These are phyloP conservation scores for Golubevia pallescens DNA, from an alignment of 1,284 basidiomycete species.

Conservation along the genomic window DNA sequence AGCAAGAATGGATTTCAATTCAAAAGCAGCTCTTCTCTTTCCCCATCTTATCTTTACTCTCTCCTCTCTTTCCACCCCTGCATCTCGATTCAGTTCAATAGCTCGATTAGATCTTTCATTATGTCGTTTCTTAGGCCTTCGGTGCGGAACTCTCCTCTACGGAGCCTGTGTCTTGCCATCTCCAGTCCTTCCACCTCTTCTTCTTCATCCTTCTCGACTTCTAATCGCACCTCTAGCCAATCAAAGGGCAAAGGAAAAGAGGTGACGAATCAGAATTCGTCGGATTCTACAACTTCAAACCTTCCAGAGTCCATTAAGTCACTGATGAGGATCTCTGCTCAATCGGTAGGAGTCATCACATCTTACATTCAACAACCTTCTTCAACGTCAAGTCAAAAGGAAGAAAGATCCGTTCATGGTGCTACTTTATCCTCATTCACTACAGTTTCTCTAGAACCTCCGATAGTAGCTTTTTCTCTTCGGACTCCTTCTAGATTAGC, in stretches of 20 bases:
- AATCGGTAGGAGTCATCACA: conserved; percentile 18
- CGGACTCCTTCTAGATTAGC: conserved; percentile 14
- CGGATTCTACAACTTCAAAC: background rate
- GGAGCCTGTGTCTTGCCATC: background rate
- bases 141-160: background rate
- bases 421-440: conserved; percentile 18
- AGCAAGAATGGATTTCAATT: no score
- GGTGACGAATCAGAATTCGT: background rate
- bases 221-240: background rate
- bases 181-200: background rate
- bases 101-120: no score
- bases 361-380: conserved; percentile 6
- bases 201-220: background rate
- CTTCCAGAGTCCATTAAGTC: conserved; percentile 4
- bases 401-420: conserved; percentile 8
- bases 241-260: background rate
- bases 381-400: background rate
- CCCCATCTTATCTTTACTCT: no score
- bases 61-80: no score
- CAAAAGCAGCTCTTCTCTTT: no score
- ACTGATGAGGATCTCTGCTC: conserved; percentile 15
- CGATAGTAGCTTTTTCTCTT: conserved; percentile 16
- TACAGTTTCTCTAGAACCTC: conserved; percentile 15
- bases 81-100: no score
- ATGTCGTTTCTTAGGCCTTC: no score